These are phyloP conservation scores for Linaria vulgaris DNA, from an alignment of 257 asterid genomes.

Conservation along the genomic window DNA sequence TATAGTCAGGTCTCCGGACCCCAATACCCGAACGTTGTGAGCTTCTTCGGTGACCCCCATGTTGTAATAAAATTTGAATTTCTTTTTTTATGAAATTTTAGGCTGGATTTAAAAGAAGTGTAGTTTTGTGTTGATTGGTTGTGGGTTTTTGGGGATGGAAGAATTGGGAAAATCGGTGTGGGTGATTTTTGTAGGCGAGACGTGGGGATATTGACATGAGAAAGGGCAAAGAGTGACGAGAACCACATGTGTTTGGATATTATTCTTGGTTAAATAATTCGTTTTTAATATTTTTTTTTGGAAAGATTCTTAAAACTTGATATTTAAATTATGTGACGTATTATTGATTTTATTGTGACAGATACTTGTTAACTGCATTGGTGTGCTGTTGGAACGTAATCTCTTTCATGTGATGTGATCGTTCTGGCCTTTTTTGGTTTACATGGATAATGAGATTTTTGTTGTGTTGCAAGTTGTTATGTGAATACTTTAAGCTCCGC, in stretches of 20 bases:
- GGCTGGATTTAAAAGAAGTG: too few species aligned
- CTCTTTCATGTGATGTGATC: neutral
- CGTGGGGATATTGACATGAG: too few species aligned
- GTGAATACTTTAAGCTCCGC: neutral
- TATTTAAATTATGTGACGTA: constrained; percentile 9
- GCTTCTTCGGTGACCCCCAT: constrained; percentile 19
- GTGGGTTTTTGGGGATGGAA: neutral
- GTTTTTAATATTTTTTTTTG: neutral
- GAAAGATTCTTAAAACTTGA: constrained; percentile 6
- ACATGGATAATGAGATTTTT: neutral
- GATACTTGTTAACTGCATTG: constrained; percentile 1
- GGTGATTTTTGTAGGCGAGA: neutral
- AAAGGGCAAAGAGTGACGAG: neutral
- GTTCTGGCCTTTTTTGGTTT: neutral
- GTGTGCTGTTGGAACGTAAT: neutral
- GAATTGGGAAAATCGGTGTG: neutral
- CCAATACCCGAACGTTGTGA: constrained; percentile 13
- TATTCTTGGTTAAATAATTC: neutral
- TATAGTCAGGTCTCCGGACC: constrained; percentile 25
- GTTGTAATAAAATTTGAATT: neutral
- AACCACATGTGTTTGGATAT: constrained; percentile 6
- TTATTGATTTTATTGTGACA: constrained; percentile 2
- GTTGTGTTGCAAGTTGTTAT: neutral
- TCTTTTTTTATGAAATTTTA: too few species aligned
- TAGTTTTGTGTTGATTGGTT: neutral